Base-by-base conservation (phyloP, 148 eudicot species). In the Camellia sinensis region DNA sequence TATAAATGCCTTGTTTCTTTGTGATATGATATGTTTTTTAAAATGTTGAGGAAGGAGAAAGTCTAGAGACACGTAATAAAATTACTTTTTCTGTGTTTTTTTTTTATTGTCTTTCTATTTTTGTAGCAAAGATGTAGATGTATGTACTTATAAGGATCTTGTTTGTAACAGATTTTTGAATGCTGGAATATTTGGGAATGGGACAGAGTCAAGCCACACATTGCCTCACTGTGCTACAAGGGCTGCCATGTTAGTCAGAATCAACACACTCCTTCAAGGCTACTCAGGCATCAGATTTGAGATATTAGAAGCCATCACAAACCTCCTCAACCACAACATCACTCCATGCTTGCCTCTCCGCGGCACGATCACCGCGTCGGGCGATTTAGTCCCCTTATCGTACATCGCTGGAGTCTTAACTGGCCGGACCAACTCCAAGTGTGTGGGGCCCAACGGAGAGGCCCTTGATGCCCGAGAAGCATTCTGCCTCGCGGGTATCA, bases 381-480 rank as follows among this genome's bases (percentile, higher is more conserved):
- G 76, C 44, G 76, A 73, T 57, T 62, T 73, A 5, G 61, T 73
- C 61, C 76, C 76, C n/a, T 29, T 73, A 14, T 73, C 76, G 2
- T 73, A 73, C 76, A 53, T 73, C 7, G 76, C 76, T 0, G 76
- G 76, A 14, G 62, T 73, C 57, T 29, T 73, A 29, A 73, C 61
- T 0, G 76, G 76, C 19, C 44, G 76, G 18, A 45, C 61, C 12
- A 73, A 73, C 61, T 52, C 76, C 62, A 73, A 73, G 37, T 73
- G 62, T 73, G 81, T 78, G 2, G 84, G 84, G 15, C 84, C 84
- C 3, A 82, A 73, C 3, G 84, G 84, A 5, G 78, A 82, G 21
- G 50, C 71, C 45, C 77, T 82, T 7, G 52, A 78, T 59, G 81
- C 81, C 4, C 60, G 7, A 0, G 53, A 71, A 18, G 84, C 84